Evolutionary conservation across 23 red algal species (phyloP).

Genomic region (Gracilariopsis chorda): DNA sequence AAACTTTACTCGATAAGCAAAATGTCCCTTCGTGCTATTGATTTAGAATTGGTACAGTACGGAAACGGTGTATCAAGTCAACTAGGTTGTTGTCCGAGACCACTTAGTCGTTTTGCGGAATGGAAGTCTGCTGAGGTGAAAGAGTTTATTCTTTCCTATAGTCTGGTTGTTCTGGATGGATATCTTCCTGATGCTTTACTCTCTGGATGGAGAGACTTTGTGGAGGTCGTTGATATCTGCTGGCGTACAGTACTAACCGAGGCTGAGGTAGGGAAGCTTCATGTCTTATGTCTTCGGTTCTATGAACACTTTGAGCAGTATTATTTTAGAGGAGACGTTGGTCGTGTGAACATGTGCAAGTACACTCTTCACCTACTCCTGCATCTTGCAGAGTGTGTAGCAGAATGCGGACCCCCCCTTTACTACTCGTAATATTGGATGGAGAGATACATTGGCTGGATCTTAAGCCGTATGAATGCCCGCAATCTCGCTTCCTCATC

Average conservation of each 20-base stretch:
- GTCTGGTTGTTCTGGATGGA: not conserved
- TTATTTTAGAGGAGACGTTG: not conserved
- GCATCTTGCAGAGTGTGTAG: not conserved
- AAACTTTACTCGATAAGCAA: not conserved
- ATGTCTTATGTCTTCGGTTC: not conserved
- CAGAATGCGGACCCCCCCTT: not conserved
- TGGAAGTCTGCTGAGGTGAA: not conserved
- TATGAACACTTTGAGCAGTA: not conserved
- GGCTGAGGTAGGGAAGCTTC: not conserved
- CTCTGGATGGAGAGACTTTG: not conserved
- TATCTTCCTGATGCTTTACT: not conserved
- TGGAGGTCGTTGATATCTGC: not conserved
- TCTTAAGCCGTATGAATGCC: not conserved
- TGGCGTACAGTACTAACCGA: not conserved
- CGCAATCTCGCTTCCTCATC: not conserved
- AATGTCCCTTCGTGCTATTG: not conserved
- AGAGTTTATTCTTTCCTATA: not conserved
- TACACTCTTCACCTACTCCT: not conserved
- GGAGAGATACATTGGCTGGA: not conserved
- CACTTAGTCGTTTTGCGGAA: not conserved
- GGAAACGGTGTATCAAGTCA: not conserved
- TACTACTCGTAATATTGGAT: not conserved
- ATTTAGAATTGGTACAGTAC: not conserved
- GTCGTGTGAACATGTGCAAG: not conserved
- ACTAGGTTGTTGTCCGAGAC: not conserved